phyloP scores from a whole-genome alignment of 2,329 filamentous ascomycete species.

The Coniochaeta prunicola region DNA sequence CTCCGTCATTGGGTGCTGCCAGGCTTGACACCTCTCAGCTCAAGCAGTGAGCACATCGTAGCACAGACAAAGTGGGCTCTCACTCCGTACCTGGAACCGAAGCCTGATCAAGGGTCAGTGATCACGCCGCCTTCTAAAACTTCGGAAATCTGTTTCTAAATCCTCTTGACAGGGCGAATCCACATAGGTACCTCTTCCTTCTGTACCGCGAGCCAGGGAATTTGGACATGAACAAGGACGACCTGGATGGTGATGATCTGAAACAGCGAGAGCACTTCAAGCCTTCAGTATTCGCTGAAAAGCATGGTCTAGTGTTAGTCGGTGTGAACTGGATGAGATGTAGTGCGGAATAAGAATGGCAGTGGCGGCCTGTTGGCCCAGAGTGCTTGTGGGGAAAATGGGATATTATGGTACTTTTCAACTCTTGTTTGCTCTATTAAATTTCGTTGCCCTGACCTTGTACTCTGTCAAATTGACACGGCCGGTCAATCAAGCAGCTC shows the following conservation, averaged over 20 bases:
- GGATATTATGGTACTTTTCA: too few relatives aligned
- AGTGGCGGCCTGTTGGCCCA: too few relatives aligned
- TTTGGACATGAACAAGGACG: not conserved
- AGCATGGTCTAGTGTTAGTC: not conserved
- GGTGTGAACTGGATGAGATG: constrained; percentile 1
- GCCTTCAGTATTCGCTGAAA: not conserved
- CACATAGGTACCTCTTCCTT: not conserved
- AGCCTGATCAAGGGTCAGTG: not conserved
- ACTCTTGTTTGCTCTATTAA: too few relatives aligned
- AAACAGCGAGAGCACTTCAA: not conserved
- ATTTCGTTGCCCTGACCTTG: too few relatives aligned
- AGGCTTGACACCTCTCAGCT: not conserved
- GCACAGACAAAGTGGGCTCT: not conserved
- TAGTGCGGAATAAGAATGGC: not conserved
- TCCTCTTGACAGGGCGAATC: not conserved
- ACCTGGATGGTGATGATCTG: not conserved
- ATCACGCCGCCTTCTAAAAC: not conserved
- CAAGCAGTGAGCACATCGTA: not conserved
- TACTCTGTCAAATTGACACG: too few relatives aligned
- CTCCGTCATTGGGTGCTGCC: not conserved
- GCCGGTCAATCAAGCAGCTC: too few relatives aligned
- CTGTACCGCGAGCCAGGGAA: constrained; percentile 1
- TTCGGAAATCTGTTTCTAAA: not conserved
- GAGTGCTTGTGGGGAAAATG: too few relatives aligned
- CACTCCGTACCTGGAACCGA: not conserved